These are phyloP conservation scores for Tuber brumale DNA, from an alignment of 495 filamentous ascomycete species.

Conservation along the genomic window DNA sequence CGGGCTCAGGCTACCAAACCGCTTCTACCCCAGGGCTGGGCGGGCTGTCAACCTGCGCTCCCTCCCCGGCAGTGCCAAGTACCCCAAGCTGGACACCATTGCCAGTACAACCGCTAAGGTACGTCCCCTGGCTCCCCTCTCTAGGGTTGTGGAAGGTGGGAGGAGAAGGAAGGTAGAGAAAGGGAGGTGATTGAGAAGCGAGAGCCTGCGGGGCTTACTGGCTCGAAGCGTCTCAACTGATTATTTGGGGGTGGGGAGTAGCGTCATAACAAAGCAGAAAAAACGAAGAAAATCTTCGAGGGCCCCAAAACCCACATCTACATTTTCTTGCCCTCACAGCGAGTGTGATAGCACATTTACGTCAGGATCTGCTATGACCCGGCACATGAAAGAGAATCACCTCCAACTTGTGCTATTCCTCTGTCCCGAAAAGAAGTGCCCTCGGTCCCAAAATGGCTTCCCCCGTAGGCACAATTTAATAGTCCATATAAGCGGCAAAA, in stretches of 20 bases:
- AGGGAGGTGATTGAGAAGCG: background rate
- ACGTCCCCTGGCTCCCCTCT: background rate
- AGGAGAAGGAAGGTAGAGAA: background rate
- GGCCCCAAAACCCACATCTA: background rate
- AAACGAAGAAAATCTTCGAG: background rate
- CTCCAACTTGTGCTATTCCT: rapidly evolving
- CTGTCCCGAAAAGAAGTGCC: background rate
- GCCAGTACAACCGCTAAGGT: background rate
- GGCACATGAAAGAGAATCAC: background rate
- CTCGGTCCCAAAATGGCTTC: background rate
- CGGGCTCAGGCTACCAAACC: background rate
- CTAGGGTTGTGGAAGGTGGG: background rate
- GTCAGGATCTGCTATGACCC: background rate
- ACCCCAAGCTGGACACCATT: background rate
- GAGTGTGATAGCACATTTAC: background rate
- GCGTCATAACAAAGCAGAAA: background rate
- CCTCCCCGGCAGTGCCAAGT: background rate
- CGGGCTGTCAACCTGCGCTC: background rate
- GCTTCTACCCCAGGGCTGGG: background rate
- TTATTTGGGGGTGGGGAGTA: background rate
- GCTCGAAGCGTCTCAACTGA: background rate
- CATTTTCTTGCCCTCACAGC: background rate
- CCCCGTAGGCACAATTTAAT: background rate
- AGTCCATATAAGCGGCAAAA: background rate
- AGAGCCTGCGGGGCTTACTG: background rate